Percentiles rank a stretch among this genome's conserved stretches.
Evolutionary conservation across 169 alveolate genomes (phyloP).

Genomic region (Eimeria tenella): DNA sequence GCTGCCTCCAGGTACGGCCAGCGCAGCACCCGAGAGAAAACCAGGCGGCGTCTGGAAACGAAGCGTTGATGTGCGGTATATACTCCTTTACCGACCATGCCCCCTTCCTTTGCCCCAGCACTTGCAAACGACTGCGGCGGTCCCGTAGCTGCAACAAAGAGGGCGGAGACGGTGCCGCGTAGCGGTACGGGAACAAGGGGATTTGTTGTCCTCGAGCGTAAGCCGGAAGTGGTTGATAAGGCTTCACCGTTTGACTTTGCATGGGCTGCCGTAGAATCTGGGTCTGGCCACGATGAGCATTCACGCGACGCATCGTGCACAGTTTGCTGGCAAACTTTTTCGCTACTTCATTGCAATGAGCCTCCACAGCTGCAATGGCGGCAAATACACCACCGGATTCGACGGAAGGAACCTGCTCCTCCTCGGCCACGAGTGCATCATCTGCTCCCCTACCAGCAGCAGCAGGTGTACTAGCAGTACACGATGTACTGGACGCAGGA

Average conservation of each 20-base stretch:
- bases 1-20: slow-evolving; percentile 35
- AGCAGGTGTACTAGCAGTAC: neutral
- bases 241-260: neutral
- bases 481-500: neutral
- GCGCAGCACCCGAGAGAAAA: slow-evolving; percentile 22
- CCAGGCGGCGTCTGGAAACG: slow-evolving; percentile 23
- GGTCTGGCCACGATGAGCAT: neutral
- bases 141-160: slow-evolving; percentile 23
- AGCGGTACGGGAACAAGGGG: slow-evolving; percentile 25
- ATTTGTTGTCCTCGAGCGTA: neutral
- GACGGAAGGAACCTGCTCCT: neutral
- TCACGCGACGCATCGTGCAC: neutral
- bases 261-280: neutral
- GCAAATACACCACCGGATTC: slow-evolving; percentile 18
- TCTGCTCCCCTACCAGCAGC: neutral
- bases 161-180: neutral
- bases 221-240: neutral
- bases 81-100: neutral
- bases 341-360: neutral
- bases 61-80: slow-evolving; percentile 12
- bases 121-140: neutral
- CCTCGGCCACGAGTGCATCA: neutral
- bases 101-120: neutral
- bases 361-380: slow-evolving; percentile 12
- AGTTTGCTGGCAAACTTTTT: slow-evolving; percentile 7